Evolutionary conservation across 2,329 filamentous ascomycete species (phyloP).

Genomic region (Leptographium galeiforme): DNA sequence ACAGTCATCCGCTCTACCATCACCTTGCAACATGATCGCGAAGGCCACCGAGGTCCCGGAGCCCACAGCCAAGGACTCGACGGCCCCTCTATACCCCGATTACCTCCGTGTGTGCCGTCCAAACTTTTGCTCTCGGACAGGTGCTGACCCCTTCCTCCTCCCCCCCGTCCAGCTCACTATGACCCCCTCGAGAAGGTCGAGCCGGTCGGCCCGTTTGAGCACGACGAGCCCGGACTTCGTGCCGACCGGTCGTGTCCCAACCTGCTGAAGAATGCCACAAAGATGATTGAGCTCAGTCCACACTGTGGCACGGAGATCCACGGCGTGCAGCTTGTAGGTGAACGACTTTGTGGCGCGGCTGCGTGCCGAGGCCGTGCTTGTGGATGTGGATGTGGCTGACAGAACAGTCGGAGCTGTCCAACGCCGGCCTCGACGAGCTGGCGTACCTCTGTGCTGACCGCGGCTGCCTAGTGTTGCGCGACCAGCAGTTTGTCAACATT

Average conservation of each 20-base stretch:
- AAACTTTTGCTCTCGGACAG: background rate
- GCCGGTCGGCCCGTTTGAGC: constrained; percentile 13
- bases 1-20: no score
- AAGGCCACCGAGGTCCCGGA: background rate
- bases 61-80: background rate
- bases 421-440: constrained; percentile 12
- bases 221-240: constrained; percentile 14
- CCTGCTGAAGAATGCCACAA: constrained; percentile 12
- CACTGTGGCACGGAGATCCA: constrained; percentile 14
- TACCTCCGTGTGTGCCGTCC: constrained; percentile 11
- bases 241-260: constrained; percentile 14
- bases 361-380: no score
- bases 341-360: background rate
- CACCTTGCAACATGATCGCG: constrained; percentile 3
- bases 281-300: constrained; percentile 15
- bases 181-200: constrained; percentile 15
- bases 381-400: background rate
- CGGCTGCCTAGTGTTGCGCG: constrained; percentile 10
- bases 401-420: constrained; percentile 5
- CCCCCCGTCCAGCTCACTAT: constrained; percentile 11
- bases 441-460: constrained; percentile 12
- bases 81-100: constrained; percentile 12
- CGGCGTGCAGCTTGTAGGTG: constrained; percentile 12
- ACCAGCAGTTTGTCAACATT: constrained; percentile 8
- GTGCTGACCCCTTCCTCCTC: no score